These are phyloP conservation scores for Leishmania tarentolae DNA, from an alignment of 208 protist species.

Conservation along the genomic window DNA sequence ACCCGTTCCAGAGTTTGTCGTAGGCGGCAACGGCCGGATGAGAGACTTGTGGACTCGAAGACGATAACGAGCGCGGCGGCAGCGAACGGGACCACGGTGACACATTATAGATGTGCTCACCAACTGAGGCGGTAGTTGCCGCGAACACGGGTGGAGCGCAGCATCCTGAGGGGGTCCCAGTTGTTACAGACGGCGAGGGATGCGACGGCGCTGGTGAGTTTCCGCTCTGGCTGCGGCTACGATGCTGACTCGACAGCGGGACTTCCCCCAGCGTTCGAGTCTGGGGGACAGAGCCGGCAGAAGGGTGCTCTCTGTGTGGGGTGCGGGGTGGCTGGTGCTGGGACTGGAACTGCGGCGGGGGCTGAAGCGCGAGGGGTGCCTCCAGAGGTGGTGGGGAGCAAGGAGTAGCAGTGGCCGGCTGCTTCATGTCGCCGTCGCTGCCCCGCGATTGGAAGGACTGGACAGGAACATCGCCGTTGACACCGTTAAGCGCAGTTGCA, in stretches of 20 bases:
- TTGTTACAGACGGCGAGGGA: neutral
- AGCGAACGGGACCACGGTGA: slow-evolving; percentile 14
- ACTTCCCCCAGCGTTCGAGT: neutral
- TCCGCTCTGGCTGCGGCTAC: neutral
- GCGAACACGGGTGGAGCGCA: slow-evolving; percentile 1
- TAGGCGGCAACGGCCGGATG: neutral
- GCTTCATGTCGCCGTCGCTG: neutral
- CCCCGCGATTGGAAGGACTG: neutral
- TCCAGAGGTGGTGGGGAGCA: neutral
- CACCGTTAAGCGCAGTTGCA: neutral
- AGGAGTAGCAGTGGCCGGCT: neutral
- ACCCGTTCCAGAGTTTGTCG: slow-evolving; percentile 25
- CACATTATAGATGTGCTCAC: slow-evolving; percentile 33
- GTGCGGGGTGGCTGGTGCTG: neutral
- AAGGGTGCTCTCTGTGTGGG: neutral
- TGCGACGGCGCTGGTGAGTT: neutral
- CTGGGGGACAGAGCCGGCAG: neutral
- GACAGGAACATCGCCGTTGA: neutral
- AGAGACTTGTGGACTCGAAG: slow-evolving; percentile 5
- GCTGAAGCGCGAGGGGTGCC: neutral
- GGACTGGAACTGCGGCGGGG: neutral
- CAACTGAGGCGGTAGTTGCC: neutral
- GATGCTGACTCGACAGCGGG: neutral
- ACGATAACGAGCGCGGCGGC: slow-evolving; percentile 15
- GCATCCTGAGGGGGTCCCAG: neutral